These are phyloP conservation scores for Neurospora hispaniola DNA, from an alignment of 495 filamentous ascomycete genomes.

Conservation along the genomic window DNA sequence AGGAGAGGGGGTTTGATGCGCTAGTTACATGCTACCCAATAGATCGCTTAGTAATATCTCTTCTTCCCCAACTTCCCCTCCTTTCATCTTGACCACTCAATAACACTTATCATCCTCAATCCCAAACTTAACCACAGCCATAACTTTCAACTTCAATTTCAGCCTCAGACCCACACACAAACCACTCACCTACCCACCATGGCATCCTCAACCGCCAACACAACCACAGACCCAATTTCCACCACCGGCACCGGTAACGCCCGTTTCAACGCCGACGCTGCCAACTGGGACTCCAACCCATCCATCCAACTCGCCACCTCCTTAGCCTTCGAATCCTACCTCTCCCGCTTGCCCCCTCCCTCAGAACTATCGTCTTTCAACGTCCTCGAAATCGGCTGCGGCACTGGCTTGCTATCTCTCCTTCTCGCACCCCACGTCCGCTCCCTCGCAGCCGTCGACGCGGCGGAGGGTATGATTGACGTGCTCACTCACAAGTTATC, in stretches of 20 bases:
- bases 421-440: slow-evolving; percentile 30
- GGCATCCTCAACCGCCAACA: not conserved
- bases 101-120: no score
- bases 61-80: not conserved
- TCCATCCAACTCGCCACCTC: slow-evolving; percentile 21
- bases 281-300: slow-evolving; percentile 30
- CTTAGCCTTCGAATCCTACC: slow-evolving; percentile 22
- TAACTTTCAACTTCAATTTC: not conserved
- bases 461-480: slow-evolving; percentile 42
- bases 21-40: not conserved
- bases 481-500: slow-evolving; percentile 33
- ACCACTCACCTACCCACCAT: not conserved
- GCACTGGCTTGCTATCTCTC: slow-evolving; percentile 44
- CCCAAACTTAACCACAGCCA: no score
- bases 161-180: not conserved
- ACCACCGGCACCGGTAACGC: slow-evolving; percentile 3
- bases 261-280: slow-evolving; percentile 33
- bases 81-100: not conserved
- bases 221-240: not conserved
- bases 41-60: not conserved
- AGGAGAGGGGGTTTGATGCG: not conserved
- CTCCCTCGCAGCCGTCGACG: slow-evolving; percentile 39
- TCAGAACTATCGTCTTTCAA: slow-evolving; percentile 13
- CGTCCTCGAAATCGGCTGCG: slow-evolving; percentile 48
- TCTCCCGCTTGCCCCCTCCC: slow-evolving; percentile 13